phyloP scores from a whole-genome alignment of 345 rosid species.

The Citrus inodora region DNA sequence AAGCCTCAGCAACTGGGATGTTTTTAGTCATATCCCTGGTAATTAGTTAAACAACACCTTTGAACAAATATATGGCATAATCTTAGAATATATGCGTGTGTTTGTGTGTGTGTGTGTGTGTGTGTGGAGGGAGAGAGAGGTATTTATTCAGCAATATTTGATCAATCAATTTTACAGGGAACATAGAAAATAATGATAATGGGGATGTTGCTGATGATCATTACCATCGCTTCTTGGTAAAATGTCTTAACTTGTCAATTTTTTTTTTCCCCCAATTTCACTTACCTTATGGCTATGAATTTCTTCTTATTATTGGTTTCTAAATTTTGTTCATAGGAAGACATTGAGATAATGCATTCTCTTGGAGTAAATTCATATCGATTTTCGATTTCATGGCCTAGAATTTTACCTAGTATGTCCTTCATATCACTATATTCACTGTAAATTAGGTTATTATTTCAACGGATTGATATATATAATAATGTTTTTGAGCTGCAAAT shows the following conservation, averaged over 20 bases:
- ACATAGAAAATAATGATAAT: conserved; percentile 10
- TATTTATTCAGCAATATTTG: neutral
- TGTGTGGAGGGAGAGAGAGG: too few species aligned
- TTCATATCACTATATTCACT: neutral
- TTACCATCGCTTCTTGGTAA: conserved; percentile 28
- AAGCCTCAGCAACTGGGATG: conserved; percentile 54
- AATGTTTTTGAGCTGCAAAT: conserved; percentile 5
- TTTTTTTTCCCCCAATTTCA: neutral
- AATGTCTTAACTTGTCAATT: neutral
- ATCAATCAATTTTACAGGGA: conserved; percentile 10
- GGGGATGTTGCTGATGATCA: conserved; percentile 33
- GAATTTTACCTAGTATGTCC: conserved; percentile 37
- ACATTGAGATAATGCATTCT: conserved; percentile 30
- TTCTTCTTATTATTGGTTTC: neutral
- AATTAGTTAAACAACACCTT: neutral
- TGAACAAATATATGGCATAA: neutral
- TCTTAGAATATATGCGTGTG: too few species aligned
- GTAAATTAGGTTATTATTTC: neutral
- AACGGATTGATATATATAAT: neutral
- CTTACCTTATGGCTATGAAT: neutral
- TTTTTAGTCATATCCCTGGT: conserved; percentile 43
- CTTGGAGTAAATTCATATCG: conserved; percentile 41
- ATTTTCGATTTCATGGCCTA: conserved; percentile 44
- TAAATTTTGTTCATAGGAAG: conserved; percentile 21
- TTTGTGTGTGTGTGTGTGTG: too few species aligned